These are phyloP conservation scores for Picea sitchensis DNA, from an alignment of 75 land plant species.

Conservation along the genomic window DNA sequence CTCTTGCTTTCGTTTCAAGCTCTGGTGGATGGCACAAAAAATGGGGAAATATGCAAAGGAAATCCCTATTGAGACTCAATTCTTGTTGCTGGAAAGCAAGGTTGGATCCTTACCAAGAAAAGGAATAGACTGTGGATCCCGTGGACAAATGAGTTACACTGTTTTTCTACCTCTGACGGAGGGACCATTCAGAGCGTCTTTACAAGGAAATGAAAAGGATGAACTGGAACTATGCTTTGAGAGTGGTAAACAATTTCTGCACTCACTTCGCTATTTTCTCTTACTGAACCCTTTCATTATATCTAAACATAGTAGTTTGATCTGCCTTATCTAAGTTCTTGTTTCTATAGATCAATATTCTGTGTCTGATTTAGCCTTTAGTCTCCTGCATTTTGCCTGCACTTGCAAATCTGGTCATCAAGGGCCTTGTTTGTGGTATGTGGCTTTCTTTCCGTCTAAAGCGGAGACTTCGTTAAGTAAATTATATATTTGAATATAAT, in stretches of 20 bases:
- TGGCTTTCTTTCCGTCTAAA: neutral
- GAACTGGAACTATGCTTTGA: too few relatives aligned
- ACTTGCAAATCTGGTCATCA: neutral
- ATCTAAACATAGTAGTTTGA: neutral
- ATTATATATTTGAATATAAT: neutral
- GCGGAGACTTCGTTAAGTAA: too few relatives aligned
- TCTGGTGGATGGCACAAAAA: too few relatives aligned
- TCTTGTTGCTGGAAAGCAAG: slow-evolving; percentile 57
- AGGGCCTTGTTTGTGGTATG: neutral
- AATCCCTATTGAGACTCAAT: too few relatives aligned
- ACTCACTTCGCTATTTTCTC: neutral
- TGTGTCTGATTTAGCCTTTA: neutral
- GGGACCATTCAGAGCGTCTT: slow-evolving; percentile 63
- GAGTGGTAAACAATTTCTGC: slow-evolving; percentile 44
- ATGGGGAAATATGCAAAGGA: too few relatives aligned
- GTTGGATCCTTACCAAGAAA: slow-evolving; percentile 23
- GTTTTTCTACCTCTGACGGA: slow-evolving; percentile 78
- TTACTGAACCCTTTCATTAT: neutral
- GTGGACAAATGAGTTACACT: slow-evolving; percentile 31
- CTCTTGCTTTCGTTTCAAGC: slow-evolving; percentile 49
- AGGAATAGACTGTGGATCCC: slow-evolving; percentile 10
- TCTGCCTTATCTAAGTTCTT: neutral
- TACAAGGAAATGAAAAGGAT: slow-evolving; percentile 62
- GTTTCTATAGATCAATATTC: neutral
- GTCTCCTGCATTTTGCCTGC: too few relatives aligned